These are phyloP conservation scores for Phalaenopsis equestris DNA, from an alignment of 106 monocot species.

Conservation along the genomic window DNA sequence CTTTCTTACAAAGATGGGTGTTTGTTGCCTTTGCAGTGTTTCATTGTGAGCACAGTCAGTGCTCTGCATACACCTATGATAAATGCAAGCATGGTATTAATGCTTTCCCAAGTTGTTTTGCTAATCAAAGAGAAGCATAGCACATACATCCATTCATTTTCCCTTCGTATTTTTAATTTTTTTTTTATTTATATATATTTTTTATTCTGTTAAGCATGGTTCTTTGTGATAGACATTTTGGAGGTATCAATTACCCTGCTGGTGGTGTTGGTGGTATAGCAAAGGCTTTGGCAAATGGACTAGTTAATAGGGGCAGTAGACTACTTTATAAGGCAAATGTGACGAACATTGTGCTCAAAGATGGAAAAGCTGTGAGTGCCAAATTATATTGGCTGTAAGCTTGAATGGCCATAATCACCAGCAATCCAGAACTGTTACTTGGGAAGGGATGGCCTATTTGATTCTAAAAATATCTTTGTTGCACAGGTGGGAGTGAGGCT, in stretches of 20 bases:
- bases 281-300: conserved; percentile 75
- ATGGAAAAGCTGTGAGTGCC: conserved; percentile 87
- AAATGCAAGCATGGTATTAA: conserved; percentile 92
- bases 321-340: conserved; percentile 86
- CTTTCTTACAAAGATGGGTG: background rate
- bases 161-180: background rate
- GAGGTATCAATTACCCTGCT: conserved; percentile 94
- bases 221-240: conserved; percentile 95
- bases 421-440: background rate
- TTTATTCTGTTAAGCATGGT: conserved; percentile 48
- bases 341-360: conserved; percentile 53
- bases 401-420: background rate
- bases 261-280: conserved; percentile 98
- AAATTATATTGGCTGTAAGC: conserved; percentile 3
- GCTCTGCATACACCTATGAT: conserved; percentile 98
- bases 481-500: conserved; percentile 80
- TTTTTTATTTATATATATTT: too few species aligned
- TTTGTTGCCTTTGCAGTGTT: conserved; percentile 60
- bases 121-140: background rate
- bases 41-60: conserved; percentile 96
- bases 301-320: conserved; percentile 67
- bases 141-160: background rate
- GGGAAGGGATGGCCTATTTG: background rate
- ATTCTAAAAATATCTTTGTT: background rate
- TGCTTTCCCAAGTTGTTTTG: background rate